Evolutionary conservation across 257 asterid genomes (phyloP).

Genomic region (Scutellaria minor): DNA sequence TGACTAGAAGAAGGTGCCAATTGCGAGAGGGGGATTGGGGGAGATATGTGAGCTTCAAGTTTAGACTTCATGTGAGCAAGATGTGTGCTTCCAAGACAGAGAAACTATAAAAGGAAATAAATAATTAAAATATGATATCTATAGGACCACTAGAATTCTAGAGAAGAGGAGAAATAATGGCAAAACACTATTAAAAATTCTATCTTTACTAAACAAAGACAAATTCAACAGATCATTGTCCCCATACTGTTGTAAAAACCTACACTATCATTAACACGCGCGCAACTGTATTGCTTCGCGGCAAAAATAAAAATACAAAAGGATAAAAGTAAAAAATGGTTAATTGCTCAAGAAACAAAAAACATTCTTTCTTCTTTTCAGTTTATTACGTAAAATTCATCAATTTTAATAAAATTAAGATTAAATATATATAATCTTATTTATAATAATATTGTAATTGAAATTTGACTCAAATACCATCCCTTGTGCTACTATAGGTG

Average conservation of each 20-base stretch:
- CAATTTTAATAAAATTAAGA: too few species aligned
- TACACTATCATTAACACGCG: too few species aligned
- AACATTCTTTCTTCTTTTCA: too few species aligned
- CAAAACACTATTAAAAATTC: not conserved
- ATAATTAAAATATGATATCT: conserved; percentile 39
- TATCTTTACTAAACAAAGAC: not conserved
- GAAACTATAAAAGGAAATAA: not conserved
- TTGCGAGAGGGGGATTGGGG: conserved; percentile 12
- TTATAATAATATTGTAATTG: too few species aligned
- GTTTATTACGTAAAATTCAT: too few species aligned
- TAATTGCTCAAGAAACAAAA: too few species aligned
- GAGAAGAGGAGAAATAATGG: conserved; percentile 23
- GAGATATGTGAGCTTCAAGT: conserved; percentile 25
- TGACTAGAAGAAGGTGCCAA: conserved; percentile 14
- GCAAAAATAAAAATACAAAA: not conserved
- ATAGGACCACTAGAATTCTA: conserved; percentile 33
- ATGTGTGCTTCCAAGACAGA: conserved; percentile 28
- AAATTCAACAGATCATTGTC: not conserved
- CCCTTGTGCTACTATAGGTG: too few species aligned
- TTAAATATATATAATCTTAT: too few species aligned
- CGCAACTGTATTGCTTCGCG: not conserved
- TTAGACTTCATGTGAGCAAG: conserved; percentile 45
- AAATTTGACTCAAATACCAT: too few species aligned
- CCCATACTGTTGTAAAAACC: too few species aligned
- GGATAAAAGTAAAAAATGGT: too few species aligned